A percentile compares a stretch with the other conserved stretches of the same genome.
These are phyloP conservation scores for Chaetomiaceae sp. DNA, from an alignment of 2,329 filamentous ascomycete species.

Conservation along the genomic window DNA sequence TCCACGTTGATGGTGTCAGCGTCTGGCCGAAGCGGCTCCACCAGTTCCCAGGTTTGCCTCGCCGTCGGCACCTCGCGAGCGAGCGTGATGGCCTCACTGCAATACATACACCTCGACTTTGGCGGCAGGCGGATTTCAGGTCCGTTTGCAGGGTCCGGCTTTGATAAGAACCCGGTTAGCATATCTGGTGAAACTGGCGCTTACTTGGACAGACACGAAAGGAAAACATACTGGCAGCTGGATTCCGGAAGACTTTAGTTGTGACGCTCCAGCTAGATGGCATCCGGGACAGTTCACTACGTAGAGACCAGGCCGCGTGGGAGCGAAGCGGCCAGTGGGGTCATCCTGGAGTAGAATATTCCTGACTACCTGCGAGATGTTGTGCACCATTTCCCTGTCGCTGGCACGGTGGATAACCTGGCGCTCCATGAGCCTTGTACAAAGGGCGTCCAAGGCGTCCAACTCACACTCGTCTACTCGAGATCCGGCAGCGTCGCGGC, in stretches of 20 bases:
- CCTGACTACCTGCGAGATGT: conserved; percentile 34
- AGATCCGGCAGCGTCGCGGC: conserved; percentile 25
- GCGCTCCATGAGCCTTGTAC: conserved; percentile 32
- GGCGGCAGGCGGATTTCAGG: conserved; percentile 23
- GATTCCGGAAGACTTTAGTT: conserved; percentile 29
- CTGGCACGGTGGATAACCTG: conserved; percentile 38
- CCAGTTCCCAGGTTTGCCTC: conserved; percentile 35
- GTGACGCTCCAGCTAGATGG: conserved; percentile 36
- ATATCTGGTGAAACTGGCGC: background rate
- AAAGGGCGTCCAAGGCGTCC: conserved; percentile 36
- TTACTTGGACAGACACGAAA: background rate
- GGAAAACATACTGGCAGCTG: conserved; percentile 26
- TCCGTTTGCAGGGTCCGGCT: conserved; percentile 2
- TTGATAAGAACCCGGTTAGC: background rate
- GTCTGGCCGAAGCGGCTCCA: conserved; percentile 35
- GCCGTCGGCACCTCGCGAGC: conserved; percentile 36
- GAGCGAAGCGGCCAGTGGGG: conserved; percentile 30
- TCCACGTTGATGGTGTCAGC: conserved; percentile 37
- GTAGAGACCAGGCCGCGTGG: conserved; percentile 33
- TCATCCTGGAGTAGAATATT: conserved; percentile 36
- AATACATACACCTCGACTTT: conserved; percentile 33
- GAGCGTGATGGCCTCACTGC: conserved; percentile 32
- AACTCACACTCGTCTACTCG: conserved; percentile 33
- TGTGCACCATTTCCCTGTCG: conserved; percentile 36
- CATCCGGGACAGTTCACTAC: conserved; percentile 35